phyloP scores from a whole-genome alignment of 495 filamentous ascomycete genomes.

The Saxophila tyrrhenica region DNA sequence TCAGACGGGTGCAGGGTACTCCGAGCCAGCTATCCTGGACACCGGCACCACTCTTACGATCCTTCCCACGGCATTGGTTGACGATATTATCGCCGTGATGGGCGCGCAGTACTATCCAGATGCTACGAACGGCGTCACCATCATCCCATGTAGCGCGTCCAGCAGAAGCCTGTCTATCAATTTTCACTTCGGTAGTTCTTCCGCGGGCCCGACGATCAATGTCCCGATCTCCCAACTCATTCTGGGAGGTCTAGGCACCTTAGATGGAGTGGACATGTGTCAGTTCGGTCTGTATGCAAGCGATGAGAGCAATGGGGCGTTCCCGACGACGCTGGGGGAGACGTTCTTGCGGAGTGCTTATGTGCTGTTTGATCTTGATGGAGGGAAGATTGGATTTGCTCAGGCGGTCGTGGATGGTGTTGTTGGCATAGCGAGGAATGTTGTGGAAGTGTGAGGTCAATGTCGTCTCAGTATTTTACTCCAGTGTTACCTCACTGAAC shows the following conservation, averaged over 20 bases:
- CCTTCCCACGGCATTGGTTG: conserved; percentile 1
- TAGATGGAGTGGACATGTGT: conserved; percentile 7
- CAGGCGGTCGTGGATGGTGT: neutral
- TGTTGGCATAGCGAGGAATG: neutral
- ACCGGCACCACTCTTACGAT: conserved; percentile 14
- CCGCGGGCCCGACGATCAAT: conserved; percentile 5
- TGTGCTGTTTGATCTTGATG: conserved; percentile 16
- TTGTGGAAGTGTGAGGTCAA: neutral
- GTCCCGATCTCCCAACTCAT: conserved; percentile 4
- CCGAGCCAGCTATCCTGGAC: conserved; percentile 6
- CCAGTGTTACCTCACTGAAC: too few species aligned
- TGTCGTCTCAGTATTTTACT: too few species aligned
- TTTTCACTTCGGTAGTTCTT: conserved; percentile 1
- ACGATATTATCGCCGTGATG: neutral
- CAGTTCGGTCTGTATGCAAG: conserved; percentile 6
- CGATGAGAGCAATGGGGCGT: neutral
- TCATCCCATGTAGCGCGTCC: conserved; percentile 6
- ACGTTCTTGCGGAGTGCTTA: conserved; percentile 18
- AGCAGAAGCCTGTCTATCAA: neutral
- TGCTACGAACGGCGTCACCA: conserved; percentile 3
- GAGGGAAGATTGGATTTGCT: conserved; percentile 1
- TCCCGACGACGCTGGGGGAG: conserved; percentile 12
- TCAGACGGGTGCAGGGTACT: neutral
- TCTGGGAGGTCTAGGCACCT: neutral
- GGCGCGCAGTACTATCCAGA: conserved; percentile 8